Evolutionary conservation across 2,329 filamentous ascomycete genomes (phyloP), one percentile per base, ranked within the genome.

Genomic region (Aspergillus sp.): DNA sequence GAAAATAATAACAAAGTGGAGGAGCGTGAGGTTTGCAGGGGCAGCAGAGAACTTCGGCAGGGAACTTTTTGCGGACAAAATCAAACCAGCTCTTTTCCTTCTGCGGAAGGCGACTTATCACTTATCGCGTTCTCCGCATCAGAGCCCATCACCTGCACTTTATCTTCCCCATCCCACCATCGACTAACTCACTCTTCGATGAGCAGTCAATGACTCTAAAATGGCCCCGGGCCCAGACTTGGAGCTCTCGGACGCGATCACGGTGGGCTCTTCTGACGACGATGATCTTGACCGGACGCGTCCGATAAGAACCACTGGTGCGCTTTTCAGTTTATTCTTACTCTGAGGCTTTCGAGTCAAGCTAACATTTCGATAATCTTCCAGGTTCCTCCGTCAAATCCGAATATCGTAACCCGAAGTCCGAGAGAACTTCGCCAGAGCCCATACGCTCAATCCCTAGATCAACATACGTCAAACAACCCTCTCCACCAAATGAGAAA

Each of bases 231-330:
- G 65, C 54, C 68, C 68, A 64, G 73, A 74, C 38, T 23, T 70
- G 25, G 63, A 68, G 43, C 50, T 67, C 25, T 64, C 66, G 1
- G 74, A 76, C 54, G 63, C 66, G 28, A 70, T 71, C 8, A 70
- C 65, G 1, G 66, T 73, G 47, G 71, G 73, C 56, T 72, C 71
- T 4, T 74, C 76, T 31, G 69, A 81, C 28, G 69, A 81, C 59
- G 77, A 80, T 61, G 81, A 81, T 46, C 71, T 83, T 48, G 79
- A 83, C 41, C 76, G 77, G 41, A 74, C 79, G 15, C 63, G 70
- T 53, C 51, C 60, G 34, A 54, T 54, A 57, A 57, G 45, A 47
- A 23, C 68, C 64, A 61, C 53, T 50, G n/a, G 50, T 47, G 9
- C 45, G 28, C 46, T 60, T 45, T 55, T 48, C 38, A 62, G 34